These are phyloP conservation scores for Pyrus hybrid DNA, from an alignment of 331 rosid genomes.

Conservation along the genomic window DNA sequence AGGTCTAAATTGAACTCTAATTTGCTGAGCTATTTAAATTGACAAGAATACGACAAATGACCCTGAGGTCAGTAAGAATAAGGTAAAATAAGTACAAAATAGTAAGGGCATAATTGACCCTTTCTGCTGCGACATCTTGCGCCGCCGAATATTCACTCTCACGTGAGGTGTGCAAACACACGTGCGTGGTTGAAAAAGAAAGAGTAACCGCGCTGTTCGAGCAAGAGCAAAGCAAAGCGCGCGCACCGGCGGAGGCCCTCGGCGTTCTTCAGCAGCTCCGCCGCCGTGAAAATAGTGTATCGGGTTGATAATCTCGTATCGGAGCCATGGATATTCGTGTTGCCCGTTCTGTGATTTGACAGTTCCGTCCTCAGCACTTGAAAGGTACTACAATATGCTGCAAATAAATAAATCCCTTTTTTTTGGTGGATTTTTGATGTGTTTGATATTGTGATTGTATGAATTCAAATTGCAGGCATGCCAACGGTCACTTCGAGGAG, in stretches of 20 bases:
- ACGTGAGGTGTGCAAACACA: neutral
- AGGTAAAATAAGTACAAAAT: no score
- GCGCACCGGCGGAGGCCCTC: neutral
- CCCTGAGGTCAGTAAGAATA: no score
- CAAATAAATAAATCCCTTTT: neutral
- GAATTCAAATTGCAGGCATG: slow-evolving; percentile 34
- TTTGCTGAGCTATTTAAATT: no score
- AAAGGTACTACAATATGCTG: slow-evolving; percentile 40
- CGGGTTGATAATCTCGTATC: neutral
- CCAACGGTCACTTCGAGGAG: slow-evolving; percentile 43
- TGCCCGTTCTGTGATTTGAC: slow-evolving; percentile 64
- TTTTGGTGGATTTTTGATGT: neutral
- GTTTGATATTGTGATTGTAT: neutral
- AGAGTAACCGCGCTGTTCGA: neutral
- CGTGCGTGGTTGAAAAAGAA: neutral
- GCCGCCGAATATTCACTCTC: neutral
- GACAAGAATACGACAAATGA: neutral
- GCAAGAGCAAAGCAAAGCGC: neutral
- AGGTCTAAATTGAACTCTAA: no score
- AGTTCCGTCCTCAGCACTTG: slow-evolving; percentile 50
- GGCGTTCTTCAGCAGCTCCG: neutral
- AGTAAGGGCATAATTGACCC: no score
- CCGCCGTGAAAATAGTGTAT: neutral
- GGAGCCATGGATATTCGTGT: slow-evolving; percentile 24
- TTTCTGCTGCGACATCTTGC: no score